Percentiles rank a stretch among this genome's conserved stretches.
Evolutionary conservation across 768 basidiomycete genomes (phyloP).

Genomic region (Xerocomellus chrysenteron): DNA sequence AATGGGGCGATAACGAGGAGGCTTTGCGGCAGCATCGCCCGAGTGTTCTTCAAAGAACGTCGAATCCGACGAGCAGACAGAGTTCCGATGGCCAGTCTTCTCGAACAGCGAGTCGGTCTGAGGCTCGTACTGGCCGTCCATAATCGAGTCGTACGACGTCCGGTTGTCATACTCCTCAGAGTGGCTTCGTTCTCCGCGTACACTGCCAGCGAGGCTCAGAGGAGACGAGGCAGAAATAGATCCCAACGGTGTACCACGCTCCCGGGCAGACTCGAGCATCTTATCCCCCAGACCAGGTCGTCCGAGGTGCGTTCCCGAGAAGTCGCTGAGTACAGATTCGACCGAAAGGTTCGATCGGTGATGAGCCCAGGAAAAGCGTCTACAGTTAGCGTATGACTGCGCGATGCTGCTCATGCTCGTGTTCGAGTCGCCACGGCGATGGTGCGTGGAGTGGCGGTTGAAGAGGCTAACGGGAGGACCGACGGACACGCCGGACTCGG

Average conservation of each 20-base stretch:
- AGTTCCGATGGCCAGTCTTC: slow-evolving; percentile 52
- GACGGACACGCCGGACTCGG: slow-evolving; percentile 61
- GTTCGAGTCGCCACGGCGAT: slow-evolving; percentile 58
- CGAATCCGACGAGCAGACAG: slow-evolving; percentile 52
- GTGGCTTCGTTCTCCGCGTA: slow-evolving; percentile 10
- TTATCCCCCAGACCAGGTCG: slow-evolving; percentile 82
- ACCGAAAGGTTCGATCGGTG: slow-evolving; percentile 56
- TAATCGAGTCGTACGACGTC: slow-evolving; percentile 63
- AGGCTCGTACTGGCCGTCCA: slow-evolving; percentile 48
- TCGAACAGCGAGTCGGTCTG: slow-evolving; percentile 61
- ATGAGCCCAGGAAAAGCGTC: slow-evolving; percentile 58
- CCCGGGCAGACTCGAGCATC: slow-evolving; percentile 70
- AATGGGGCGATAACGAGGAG: slow-evolving; percentile 60
- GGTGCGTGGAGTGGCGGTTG: slow-evolving; percentile 59
- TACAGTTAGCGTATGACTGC: slow-evolving; percentile 54
- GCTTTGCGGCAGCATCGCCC: slow-evolving; percentile 36
- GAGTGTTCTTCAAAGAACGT: slow-evolving; percentile 55
- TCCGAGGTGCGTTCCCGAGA: slow-evolving; percentile 53
- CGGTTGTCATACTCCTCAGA: slow-evolving; percentile 31
- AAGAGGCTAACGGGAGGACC: slow-evolving; percentile 71
- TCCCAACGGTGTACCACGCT: slow-evolving; percentile 52
- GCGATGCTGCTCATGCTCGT: slow-evolving; percentile 59
- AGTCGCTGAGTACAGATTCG: slow-evolving; percentile 68
- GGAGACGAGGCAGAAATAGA: slow-evolving; percentile 69
- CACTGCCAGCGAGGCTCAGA: slow-evolving; percentile 35